These are phyloP conservation scores for Teratosphaeria epicoccoides DNA, from an alignment of 2,329 filamentous ascomycete genomes.

Conservation along the genomic window DNA sequence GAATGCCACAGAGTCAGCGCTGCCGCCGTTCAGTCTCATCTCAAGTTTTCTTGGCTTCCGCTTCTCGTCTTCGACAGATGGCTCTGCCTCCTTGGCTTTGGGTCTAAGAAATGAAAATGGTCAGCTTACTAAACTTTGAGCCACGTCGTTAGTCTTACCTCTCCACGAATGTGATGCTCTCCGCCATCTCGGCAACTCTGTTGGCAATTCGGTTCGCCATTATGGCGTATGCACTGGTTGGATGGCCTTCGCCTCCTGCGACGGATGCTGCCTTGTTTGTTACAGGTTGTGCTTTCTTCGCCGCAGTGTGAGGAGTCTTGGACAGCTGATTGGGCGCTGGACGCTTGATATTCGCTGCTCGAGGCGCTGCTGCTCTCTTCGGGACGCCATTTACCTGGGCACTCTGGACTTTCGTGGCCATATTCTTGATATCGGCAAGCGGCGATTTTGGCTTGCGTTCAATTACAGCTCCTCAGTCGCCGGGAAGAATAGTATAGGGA, in stretches of 20 bases:
- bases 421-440: not conserved
- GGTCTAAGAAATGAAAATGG: slow-evolving; percentile 11
- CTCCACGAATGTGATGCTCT: slow-evolving; percentile 43
- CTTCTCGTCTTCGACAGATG: slow-evolving; percentile 20
- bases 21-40: slow-evolving; percentile 33
- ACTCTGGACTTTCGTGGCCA: slow-evolving; percentile 4
- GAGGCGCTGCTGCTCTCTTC: slow-evolving; percentile 14
- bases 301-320: slow-evolving; percentile 9
- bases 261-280: slow-evolving; percentile 26
- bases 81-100: slow-evolving; percentile 17
- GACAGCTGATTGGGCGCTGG: slow-evolving; percentile 5
- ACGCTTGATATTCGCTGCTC: slow-evolving; percentile 10
- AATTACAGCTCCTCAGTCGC: not conserved
- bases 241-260: slow-evolving; percentile 22
- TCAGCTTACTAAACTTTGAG: not conserved
- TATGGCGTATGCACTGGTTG: slow-evolving; percentile 39
- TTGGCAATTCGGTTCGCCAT: slow-evolving; percentile 42
- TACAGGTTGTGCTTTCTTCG: slow-evolving; percentile 16
- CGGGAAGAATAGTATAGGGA: not conserved
- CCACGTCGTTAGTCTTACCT: slow-evolving; percentile 17
- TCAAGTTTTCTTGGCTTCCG: slow-evolving; percentile 41
- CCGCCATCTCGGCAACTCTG: slow-evolving; percentile 42
- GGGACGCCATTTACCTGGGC: slow-evolving; percentile 16
- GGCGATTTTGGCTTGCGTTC: too few species aligned
- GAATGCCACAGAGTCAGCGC: slow-evolving; percentile 35